Conservation (phyloP, 352 stramenopile genomes). For the Elongisporangium undulatum region DNA sequence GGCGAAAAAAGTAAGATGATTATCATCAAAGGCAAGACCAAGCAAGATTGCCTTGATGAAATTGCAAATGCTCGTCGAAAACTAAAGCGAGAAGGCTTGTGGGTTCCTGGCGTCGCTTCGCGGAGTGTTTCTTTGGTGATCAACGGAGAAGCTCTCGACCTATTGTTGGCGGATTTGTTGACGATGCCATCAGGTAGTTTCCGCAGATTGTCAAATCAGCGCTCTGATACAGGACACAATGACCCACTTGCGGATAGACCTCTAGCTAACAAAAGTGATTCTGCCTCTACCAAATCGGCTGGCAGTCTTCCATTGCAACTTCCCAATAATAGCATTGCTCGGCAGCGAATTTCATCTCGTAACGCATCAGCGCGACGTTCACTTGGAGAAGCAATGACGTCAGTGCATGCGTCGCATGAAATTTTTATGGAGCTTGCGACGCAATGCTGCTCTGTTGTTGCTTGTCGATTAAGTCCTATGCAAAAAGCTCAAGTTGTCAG, state of each 20-base stretch:
- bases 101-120: constrained; percentile 67
- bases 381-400: constrained; percentile 12
- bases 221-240: constrained; percentile 1
- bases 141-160: constrained; percentile 76
- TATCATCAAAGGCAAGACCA: constrained; percentile 79
- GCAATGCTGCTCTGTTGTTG: constrained; percentile 84
- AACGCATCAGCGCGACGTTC: constrained; percentile 35
- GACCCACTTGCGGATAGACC: constrained; percentile 3
- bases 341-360: constrained; percentile 20
- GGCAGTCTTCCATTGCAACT: constrained; percentile 29
- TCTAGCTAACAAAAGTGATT: constrained; percentile 16
- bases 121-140: constrained; percentile 79
- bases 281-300: constrained; percentile 47
- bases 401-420: constrained; percentile 37
- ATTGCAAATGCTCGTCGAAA: constrained; percentile 71
- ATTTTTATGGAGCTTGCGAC: constrained; percentile 82
- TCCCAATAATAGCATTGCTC: constrained; percentile 8
- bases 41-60: constrained; percentile 77
- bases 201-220: background rate
- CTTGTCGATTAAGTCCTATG: constrained; percentile 86
- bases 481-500: constrained; percentile 93
- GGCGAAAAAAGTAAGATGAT: constrained; percentile 70
- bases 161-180: constrained; percentile 46
- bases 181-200: constrained; percentile 1
- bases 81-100: constrained; percentile 74